Evolutionary conservation across 495 filamentous ascomycete species (phyloP), one percentile per base, ranked within the genome.

Genomic region (Amorphotheca resinae): DNA sequence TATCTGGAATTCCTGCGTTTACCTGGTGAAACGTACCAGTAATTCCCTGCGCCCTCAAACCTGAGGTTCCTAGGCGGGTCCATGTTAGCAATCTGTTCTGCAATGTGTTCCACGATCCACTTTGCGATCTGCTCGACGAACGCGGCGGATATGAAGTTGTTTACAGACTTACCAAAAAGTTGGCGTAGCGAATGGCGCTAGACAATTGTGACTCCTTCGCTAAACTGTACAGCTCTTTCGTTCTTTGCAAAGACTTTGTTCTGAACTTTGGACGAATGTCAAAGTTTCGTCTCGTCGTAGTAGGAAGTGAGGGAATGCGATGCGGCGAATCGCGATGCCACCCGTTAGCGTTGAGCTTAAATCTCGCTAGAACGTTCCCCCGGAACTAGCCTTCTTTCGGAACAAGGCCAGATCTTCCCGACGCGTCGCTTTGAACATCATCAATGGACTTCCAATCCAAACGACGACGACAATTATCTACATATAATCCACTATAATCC

Each of bases 321-420:
- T 28, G 25, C 5, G 5, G 25, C 5, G 11, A 28, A 11, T 5
- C 5, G 25, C 11, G 25, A 11, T 28, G 25, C 11, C 25, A 28
- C 11, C 5, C 11, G 9, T 40, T 33, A 46, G 35, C 18, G 23
- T 23, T 22, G 36, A 32, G 35, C 36, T 46, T 46, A 40, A 40
- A 14, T 39, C n/a, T 40, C 36, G 44, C 21, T 21, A 15, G 37
- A 22, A 4, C 30, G 2, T 44, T 44, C 4, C 17, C n/a, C 41
- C 31, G 41, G 23, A 14, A 15, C 33, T 33, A 45, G 30, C 9
- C 43, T n/a, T 14, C n/a, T 25, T 25, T 28, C 8, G 36, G 31
- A 7, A 21, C 21, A 14, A 38, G 22, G 42, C 42, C 42, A 45
- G 21, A 38, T 45, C 34, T 5, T 28, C n/a, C n/a, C 25, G 25